Conservation (phyloP, 2,329 filamentous ascomycete genomes). For the Nigrospora osmanthi region DNA sequence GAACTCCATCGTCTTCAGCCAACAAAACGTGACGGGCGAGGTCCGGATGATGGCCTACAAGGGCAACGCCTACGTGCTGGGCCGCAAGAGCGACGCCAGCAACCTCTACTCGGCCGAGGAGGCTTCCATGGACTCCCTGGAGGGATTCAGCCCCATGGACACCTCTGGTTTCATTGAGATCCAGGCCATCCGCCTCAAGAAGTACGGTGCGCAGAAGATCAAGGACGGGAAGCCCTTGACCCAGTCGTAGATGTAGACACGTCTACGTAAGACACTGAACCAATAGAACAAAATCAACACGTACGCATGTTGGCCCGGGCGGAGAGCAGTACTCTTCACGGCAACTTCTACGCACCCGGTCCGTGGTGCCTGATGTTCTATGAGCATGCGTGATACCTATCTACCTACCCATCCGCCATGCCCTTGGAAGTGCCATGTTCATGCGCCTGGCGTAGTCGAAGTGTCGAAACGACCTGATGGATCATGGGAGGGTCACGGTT, state of each 20-base stretch:
- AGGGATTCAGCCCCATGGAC: slow-evolving; percentile 31
- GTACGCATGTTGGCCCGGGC: too few species aligned
- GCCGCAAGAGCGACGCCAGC: slow-evolving; percentile 32
- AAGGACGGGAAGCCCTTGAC: slow-evolving; percentile 31
- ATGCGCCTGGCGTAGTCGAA: too few species aligned
- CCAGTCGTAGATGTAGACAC: background rate
- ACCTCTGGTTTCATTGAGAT: slow-evolving; percentile 55
- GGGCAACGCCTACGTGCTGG: slow-evolving; percentile 35
- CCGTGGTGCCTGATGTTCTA: too few species aligned
- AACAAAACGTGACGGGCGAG: slow-evolving; percentile 39
- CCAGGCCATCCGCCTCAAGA: slow-evolving; percentile 58
- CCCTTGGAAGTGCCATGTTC: too few species aligned
- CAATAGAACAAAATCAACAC: too few species aligned
- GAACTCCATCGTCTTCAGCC: slow-evolving; percentile 50
- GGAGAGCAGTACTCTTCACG: too few species aligned
- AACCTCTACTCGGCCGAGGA: slow-evolving; percentile 45
- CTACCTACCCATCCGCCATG: too few species aligned
- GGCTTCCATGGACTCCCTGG: slow-evolving; percentile 41
- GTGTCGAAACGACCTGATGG: too few species aligned
- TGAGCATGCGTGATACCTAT: too few species aligned
- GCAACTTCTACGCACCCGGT: too few species aligned
- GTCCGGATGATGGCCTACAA: slow-evolving; percentile 31
- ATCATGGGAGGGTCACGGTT: too few species aligned
- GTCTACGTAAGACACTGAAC: too few species aligned
- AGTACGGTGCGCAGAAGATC: slow-evolving; percentile 35